These are phyloP conservation scores for Delitschia confertaspora DNA, from an alignment of 495 filamentous ascomycete species.

Conservation along the genomic window DNA sequence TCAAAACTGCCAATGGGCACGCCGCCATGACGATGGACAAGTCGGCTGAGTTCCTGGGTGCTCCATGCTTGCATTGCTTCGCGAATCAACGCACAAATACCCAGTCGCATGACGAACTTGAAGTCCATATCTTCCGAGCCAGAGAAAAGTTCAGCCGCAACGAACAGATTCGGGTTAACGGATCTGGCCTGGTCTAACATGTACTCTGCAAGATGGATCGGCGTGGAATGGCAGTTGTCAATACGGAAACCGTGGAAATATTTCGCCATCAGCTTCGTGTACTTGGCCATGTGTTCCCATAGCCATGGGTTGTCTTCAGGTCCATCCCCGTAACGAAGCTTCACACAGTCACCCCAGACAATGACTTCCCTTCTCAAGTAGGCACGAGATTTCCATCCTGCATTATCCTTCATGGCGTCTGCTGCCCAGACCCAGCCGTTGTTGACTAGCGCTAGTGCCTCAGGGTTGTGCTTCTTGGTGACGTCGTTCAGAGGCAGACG, in stretches of 20 bases:
- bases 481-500: constrained; percentile 71
- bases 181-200: constrained; percentile 84
- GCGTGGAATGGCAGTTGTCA: constrained; percentile 97
- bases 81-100: constrained; percentile 80
- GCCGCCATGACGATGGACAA: constrained; percentile 91
- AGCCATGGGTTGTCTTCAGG: constrained; percentile 84
- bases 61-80: constrained; percentile 99
- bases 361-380: constrained; percentile 94
- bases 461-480: constrained; percentile 66
- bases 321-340: constrained; percentile 77
- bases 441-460: constrained; percentile 76
- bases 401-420: constrained; percentile 86
- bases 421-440: constrained; percentile 99
- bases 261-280: constrained; percentile 87
- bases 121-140: constrained; percentile 95
- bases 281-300: constrained; percentile 91
- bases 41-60: constrained; percentile 77
- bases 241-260: constrained; percentile 94
- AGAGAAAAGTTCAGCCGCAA: constrained; percentile 94
- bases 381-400: constrained; percentile 75
- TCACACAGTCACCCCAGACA: constrained; percentile 97
- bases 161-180: constrained; percentile 78
- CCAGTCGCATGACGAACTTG: constrained; percentile 83
- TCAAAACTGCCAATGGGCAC: constrained; percentile 95
- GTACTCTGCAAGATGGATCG: constrained; percentile 84